Base-by-base conservation (phyloP, 805 yeast species). In the Metschnikowia sp. region DNA sequence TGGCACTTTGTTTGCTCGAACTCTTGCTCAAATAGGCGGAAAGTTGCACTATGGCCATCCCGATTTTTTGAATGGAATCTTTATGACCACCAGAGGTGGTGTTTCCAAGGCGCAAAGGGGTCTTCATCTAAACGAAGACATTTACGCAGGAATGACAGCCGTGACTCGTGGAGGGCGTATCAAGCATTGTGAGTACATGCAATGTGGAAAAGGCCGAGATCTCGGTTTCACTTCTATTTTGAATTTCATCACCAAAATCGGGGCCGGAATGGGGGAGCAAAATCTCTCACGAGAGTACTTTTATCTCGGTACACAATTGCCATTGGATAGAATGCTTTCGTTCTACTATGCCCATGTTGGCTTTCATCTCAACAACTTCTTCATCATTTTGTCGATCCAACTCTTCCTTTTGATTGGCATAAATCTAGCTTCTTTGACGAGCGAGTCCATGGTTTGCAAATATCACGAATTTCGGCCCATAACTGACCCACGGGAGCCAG, bases 241-340 rank as follows among this genome's bases (percentile, higher is more conserved):
- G 76, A 86, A 86, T 69, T 86, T 86, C 77, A 86, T 90, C 19
- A 86, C 91, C 36, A 86, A 86, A 70, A 86, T 86, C 77, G 95
- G 95, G 69, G 91, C 94, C 56, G 95, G 95, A 70, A 86, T 86
- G 95, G 94, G 94, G 66, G 95, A 86, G 69, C 95, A 86, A 66
- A 84, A 86, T 83, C 72, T 86, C 51, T 85, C 91, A 28, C 78
- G 95, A 70, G 95, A 86, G 65, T 86, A 86, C 65, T 86, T 83
- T 68, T 85, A 86, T 66, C 67, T 86, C 66, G 89, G 92, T 61
- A 83, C 92, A 34, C 90, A 83, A 62, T 71, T 86, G 53, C 94
- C 92, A 38, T 68, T 86, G 59, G 92, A 86, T 64, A 78, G 92
- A 68, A 84, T 86, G 76, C 75, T 86, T 54, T 83, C 92, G 9